Conservation (phyloP, 495 filamentous ascomycete species). For the Annulohypoxylon maeteangense region DNA sequence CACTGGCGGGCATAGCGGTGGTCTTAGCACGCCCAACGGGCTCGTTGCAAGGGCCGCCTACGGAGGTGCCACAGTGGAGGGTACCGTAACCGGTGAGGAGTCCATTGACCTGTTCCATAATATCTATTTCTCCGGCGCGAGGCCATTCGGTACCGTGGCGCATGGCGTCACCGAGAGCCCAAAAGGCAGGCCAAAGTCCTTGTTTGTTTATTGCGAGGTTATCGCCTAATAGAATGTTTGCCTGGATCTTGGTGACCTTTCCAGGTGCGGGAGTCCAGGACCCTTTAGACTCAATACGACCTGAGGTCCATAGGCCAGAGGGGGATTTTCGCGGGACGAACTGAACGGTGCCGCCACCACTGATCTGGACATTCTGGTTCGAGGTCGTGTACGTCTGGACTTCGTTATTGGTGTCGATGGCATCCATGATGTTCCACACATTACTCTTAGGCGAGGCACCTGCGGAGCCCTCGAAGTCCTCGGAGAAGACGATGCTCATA, state of each 20-base stretch:
- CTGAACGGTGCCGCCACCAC: constrained; percentile 58
- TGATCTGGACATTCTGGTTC: constrained; percentile 58
- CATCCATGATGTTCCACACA: constrained; percentile 54
- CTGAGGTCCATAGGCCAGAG: constrained; percentile 60
- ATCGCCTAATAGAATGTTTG: constrained; percentile 56
- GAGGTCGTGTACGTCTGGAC: constrained; percentile 55
- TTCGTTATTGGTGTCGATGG: constrained; percentile 59
- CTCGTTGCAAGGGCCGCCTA: constrained; percentile 61
- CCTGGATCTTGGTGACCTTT: constrained; percentile 54
- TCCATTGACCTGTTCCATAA: constrained; percentile 64
- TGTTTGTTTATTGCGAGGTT: constrained; percentile 49
- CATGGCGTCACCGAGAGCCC: constrained; percentile 62
- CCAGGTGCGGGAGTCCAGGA: constrained; percentile 56
- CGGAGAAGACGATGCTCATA: constrained; percentile 47
- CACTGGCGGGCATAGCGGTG: constrained; percentile 48
- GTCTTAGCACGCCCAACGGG: constrained; percentile 49
- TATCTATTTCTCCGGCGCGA: constrained; percentile 62
- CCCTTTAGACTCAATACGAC: constrained; percentile 57
- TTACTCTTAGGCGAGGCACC: constrained; percentile 41
- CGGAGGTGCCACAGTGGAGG: constrained; percentile 56
- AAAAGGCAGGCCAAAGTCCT: constrained; percentile 66
- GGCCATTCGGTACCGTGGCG: constrained; percentile 62
- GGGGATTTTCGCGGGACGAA: constrained; percentile 55
- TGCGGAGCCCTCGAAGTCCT: constrained; percentile 46
- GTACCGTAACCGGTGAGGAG: constrained; percentile 57